Evolutionary conservation across 2,329 filamentous ascomycete species (phyloP), one percentile per base, ranked within the genome.

Genomic region (Ceratocystis albifundus): DNA sequence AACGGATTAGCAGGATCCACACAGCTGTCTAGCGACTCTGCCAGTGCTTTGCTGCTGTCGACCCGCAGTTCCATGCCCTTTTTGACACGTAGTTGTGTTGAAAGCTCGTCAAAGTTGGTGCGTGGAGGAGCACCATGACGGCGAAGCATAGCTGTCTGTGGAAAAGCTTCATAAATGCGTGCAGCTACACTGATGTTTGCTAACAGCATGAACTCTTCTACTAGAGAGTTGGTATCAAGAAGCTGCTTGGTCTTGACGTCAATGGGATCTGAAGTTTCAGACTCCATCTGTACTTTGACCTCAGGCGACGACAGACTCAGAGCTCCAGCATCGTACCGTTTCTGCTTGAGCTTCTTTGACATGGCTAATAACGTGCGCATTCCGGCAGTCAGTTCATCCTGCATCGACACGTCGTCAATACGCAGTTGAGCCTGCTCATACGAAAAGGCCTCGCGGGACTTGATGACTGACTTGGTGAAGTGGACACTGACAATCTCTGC

Each of bases 181-280:
- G 86, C 83, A 5, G 93, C 94, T 36, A 99, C 95, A 71, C 88
- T 93, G 73, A 90, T 91, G 77, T 99, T 99, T 80, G 94, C 95
- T 74, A 97, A 88, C 73, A 99, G 81, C 94, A 99, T 99, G 81
- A 99, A 97, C 74, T 99, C 94, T 74, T 99, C 94, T 32, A 99
- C 95, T 4, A 99, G 84, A 25, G 93, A 96, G 79, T 97, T 99
- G 65, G 94, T 99, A 73, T 94, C 92, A 46, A 99, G 85, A 64
- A 92, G 85, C 71, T 92, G 83, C 77, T 99, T 99, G 4, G 92
- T 96, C 80, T 97, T 91, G 71, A 99, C 90, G 72, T 97, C 94
- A 65, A 96, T 88, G 0, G 94, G 93, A 73, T 97, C 94, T 1
- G 92, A 96, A 0, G 93, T 95, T 76, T 99, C 94, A 7, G 89